phyloP scores from a whole-genome alignment of 2,329 filamentous ascomycete genomes.

The Pseudocercospora macadamiae region DNA sequence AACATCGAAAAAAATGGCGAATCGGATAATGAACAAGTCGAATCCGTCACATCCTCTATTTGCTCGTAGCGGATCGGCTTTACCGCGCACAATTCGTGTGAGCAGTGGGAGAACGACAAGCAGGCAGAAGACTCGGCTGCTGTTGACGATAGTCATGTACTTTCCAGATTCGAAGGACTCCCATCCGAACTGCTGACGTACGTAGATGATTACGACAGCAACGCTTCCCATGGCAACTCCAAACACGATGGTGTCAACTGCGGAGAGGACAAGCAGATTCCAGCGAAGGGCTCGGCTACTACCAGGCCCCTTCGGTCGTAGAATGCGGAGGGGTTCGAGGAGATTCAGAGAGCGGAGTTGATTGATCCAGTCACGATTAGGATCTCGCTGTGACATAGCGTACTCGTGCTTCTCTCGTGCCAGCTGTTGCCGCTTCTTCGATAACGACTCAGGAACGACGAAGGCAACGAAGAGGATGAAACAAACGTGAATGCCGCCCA shows the following conservation, averaged over 20 bases:
- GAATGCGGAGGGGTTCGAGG: conserved; percentile 73
- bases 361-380: conserved; percentile 48
- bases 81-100: conserved; percentile 74
- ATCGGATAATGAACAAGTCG: conserved; percentile 76
- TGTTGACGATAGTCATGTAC: conserved; percentile 80
- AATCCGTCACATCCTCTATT: conserved; percentile 74
- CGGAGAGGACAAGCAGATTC: conserved; percentile 80
- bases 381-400: conserved; percentile 40
- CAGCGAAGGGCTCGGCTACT: conserved; percentile 65
- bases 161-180: conserved; percentile 75
- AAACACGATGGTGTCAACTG: conserved; percentile 80
- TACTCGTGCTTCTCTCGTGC: conserved; percentile 70
- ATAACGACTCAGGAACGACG: conserved; percentile 81
- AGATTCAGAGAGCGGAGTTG: conserved; percentile 61
- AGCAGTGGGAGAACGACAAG: conserved; percentile 74
- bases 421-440: conserved; percentile 67
- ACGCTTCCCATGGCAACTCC: conserved; percentile 79
- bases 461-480: conserved; percentile 75
- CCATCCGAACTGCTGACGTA: conserved; percentile 80
- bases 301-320: conserved; percentile 71
- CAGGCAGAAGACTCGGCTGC: conserved; percentile 73
- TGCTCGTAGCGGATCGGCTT: conserved; percentile 44
- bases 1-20: conserved; percentile 75
- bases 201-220: conserved; percentile 82
- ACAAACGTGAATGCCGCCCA: conserved; percentile 69